Evolutionary conservation across 2,329 filamentous ascomycete species (phyloP), one percentile per base, ranked within the genome.

Genomic region (Aspergillus sp.): DNA sequence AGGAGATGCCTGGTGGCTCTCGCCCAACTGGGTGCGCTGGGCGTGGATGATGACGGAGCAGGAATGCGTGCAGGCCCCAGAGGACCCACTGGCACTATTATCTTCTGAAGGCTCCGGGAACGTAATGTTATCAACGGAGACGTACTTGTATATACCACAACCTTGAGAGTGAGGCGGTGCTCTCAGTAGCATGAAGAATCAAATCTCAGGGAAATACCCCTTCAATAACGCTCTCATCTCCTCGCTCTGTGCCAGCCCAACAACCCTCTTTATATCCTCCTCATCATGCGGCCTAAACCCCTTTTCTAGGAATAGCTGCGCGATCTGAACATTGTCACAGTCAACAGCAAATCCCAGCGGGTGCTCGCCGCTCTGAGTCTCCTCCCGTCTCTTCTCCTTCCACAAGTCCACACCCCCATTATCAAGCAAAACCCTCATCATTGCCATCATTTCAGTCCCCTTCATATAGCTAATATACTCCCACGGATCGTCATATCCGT

Each of bases 41-140:
- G 76, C 76, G 25, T 80, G 77, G 74, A 74, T 75, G 61, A 71
- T 79, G 48, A 71, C 72, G 46, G 74, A 79, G 54, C 74, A 79
- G 46, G 79, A 81, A 61, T 70, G 68, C 54, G 71, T 79, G 47
- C 70, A 74, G 57, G 67, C 74, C 28, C 71, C 74, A 0, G 72
- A 73, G 53, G 70, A 78, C 56, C 75, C 77, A 28, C 61, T 79
- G 43, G 60, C 65, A 17, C 63, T 77, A 54, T 62, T 78, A 19
- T 63, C 59, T 17, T 60, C 63, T 15, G 67, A 61, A 15, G 60
- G 46, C 17, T 47, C 63, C n/a, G 68, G 68, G 8, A 61, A 65
- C 30, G 59, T 68, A 38, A 66, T 64, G 62, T 60, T 76, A 60
- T 64, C 68, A 54, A 77, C 74, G 38, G 70, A 69, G 55, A 68